Percentiles rank a stretch among this genome's conserved stretches.
These are phyloP conservation scores for Apiotrichum gamsii DNA, from an alignment of 1,284 basidiomycete genomes.

Conservation along the genomic window DNA sequence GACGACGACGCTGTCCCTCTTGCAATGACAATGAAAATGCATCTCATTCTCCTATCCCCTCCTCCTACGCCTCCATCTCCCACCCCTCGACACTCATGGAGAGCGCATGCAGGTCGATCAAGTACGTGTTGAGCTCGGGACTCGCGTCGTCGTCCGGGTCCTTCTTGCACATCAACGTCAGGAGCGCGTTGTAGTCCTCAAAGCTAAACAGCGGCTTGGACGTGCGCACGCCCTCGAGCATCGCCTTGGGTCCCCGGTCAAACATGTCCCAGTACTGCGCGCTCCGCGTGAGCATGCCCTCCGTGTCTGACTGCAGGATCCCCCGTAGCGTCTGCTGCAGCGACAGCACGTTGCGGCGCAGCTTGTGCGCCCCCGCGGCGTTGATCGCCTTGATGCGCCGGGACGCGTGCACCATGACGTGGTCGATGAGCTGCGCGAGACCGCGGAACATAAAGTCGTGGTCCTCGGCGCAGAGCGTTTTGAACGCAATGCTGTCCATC, in stretches of 20 bases:
- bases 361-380: conserved; percentile 74
- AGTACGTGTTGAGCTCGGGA: conserved; percentile 41
- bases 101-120: conserved; percentile 46
- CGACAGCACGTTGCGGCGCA: conserved; percentile 81
- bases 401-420: conserved; percentile 69
- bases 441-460: conserved; percentile 78
- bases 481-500: conserved; percentile 65
- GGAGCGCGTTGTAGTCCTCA: conserved; percentile 84
- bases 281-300: conserved; percentile 66
- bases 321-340: conserved; percentile 88
- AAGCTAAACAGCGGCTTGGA: conserved; percentile 62
- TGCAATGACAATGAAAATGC: too few relatives aligned
- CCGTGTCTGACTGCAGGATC: conserved; percentile 53
- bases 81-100: conserved; percentile 29
- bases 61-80: conserved; percentile 4
- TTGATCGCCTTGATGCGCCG: conserved; percentile 67
- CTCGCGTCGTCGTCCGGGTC: conserved; percentile 49
- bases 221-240: conserved; percentile 63
- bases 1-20: too few relatives aligned
- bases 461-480: conserved; percentile 61
- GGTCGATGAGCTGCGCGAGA: conserved; percentile 78
- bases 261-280: conserved; percentile 79
- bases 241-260: conserved; percentile 61
- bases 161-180: conserved; percentile 77
- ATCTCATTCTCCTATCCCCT: too few relatives aligned